These are phyloP conservation scores for Dryas alaskensis DNA, from an alignment of 306 rosid genomes.

Conservation along the genomic window DNA sequence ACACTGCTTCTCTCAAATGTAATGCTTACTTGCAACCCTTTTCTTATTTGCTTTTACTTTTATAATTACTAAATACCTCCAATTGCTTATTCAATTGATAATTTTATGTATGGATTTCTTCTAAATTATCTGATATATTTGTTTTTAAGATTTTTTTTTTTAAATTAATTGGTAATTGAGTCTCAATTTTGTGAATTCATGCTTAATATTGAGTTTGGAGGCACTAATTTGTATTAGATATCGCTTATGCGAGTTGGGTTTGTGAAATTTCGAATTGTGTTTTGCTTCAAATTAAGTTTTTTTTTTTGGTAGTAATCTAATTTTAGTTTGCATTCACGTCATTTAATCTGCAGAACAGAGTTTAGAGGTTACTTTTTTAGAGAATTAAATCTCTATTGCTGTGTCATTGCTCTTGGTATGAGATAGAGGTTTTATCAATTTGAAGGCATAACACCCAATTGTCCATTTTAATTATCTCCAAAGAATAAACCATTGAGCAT, in stretches of 20 bases:
- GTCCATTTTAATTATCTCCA: not conserved
- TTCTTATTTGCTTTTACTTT: not conserved
- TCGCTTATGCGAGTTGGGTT: not conserved
- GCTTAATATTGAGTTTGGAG: not conserved
- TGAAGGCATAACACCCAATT: not conserved
- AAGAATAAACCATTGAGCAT: not conserved
- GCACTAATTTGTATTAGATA: not conserved
- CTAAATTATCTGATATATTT: not conserved
- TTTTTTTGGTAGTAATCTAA: not conserved
- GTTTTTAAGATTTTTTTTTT: not conserved
- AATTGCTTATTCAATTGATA: too few relatives aligned
- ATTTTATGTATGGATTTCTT: too few relatives aligned
- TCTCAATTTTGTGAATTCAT: not conserved
- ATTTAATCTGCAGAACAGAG: not conserved
- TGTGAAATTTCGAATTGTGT: not conserved
- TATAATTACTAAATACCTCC: not conserved
- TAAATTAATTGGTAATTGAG: not conserved
- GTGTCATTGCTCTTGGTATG: too few relatives aligned
- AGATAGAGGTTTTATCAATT: not conserved
- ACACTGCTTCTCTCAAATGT: conserved; percentile 91
- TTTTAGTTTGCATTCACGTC: not conserved
- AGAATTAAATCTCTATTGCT: not conserved
- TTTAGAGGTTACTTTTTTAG: not conserved
- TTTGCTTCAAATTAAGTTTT: not conserved
- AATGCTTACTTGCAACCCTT: not conserved